phyloP scores from a whole-genome alignment of 495 filamentous ascomycete genomes.

The Trichodelitschia bisporula region DNA sequence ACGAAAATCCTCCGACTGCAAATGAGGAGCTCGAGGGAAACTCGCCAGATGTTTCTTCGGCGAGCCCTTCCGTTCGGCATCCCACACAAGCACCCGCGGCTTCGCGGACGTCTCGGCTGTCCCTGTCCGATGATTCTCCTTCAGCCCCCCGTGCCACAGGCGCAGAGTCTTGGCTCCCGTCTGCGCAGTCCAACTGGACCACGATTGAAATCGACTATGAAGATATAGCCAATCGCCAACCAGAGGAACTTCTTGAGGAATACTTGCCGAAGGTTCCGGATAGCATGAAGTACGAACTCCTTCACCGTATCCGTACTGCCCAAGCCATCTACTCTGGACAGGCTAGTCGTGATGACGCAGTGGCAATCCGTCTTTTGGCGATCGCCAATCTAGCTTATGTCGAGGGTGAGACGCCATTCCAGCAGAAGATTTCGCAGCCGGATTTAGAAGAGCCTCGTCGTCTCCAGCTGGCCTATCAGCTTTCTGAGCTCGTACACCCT shows the following conservation, averaged over 20 bases:
- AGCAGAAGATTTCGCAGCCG: slow-evolving; percentile 61
- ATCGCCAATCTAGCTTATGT: slow-evolving; percentile 86
- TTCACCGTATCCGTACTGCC: slow-evolving; percentile 64
- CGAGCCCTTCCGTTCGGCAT: no score
- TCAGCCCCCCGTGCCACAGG: no score
- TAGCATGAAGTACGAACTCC: slow-evolving; percentile 55
- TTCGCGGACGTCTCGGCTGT: no score
- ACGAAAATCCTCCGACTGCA: slow-evolving; percentile 16
- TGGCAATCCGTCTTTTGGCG: slow-evolving; percentile 62
- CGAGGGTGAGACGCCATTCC: slow-evolving; percentile 49
- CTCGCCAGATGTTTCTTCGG: no score
- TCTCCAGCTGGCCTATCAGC: slow-evolving; percentile 74
- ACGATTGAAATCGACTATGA: no score
- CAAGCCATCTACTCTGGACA: slow-evolving; percentile 41
- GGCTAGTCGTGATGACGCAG: slow-evolving; percentile 44
- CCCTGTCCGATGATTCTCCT: no score
- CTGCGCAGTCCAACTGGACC: no score
- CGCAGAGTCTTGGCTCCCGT: no score
- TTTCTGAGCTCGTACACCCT: slow-evolving; percentile 69
- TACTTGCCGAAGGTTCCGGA: slow-evolving; percentile 45
- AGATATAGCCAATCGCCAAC: no score
- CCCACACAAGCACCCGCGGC: no score
- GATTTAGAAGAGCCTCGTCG: slow-evolving; percentile 80
- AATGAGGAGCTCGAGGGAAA: slow-evolving; percentile 5
- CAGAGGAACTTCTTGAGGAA: no score